A percentile compares a stretch with the other conserved stretches of the same genome.
phyloP scores from a whole-genome alignment of 208 protist genomes.

The Trypanosoma mega region DNA sequence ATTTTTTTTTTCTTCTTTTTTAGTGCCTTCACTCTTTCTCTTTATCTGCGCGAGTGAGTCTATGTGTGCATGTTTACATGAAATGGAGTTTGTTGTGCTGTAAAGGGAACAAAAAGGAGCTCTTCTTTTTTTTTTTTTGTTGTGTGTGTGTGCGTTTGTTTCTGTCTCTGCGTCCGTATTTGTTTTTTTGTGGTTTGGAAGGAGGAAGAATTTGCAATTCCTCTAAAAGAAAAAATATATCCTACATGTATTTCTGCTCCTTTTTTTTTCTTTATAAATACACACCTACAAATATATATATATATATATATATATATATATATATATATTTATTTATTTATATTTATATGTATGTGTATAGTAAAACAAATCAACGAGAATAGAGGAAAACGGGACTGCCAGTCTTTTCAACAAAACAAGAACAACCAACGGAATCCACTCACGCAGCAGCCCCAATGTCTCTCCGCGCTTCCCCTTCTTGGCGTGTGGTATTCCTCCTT shows the following conservation, averaged over 20 bases:
- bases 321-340: slow-evolving; percentile 6
- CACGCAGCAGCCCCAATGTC: too few relatives aligned
- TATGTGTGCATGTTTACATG: too few relatives aligned
- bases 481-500: too few relatives aligned
- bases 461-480: too few relatives aligned
- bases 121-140: not conserved
- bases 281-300: slow-evolving; percentile 17
- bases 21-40: too few relatives aligned
- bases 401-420: too few relatives aligned
- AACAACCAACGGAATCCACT: too few relatives aligned
- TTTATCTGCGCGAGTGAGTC: too few relatives aligned
- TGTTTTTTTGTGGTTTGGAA: not conserved
- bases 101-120: not conserved
- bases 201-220: not conserved
- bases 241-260: slow-evolving; percentile 2
- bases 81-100: too few relatives aligned
- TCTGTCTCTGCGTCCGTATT: not conserved
- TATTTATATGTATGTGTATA: slow-evolving; percentile 22
- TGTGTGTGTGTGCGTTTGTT: not conserved
- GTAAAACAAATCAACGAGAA: too few relatives aligned
- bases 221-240: not conserved
- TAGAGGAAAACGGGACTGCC: too few relatives aligned
- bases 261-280: not conserved
- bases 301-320: slow-evolving; percentile 12
- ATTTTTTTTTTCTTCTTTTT: too few relatives aligned